Evolutionary conservation across 768 basidiomycete genomes (phyloP).

Genomic region (Holtermannia corniformis): DNA sequence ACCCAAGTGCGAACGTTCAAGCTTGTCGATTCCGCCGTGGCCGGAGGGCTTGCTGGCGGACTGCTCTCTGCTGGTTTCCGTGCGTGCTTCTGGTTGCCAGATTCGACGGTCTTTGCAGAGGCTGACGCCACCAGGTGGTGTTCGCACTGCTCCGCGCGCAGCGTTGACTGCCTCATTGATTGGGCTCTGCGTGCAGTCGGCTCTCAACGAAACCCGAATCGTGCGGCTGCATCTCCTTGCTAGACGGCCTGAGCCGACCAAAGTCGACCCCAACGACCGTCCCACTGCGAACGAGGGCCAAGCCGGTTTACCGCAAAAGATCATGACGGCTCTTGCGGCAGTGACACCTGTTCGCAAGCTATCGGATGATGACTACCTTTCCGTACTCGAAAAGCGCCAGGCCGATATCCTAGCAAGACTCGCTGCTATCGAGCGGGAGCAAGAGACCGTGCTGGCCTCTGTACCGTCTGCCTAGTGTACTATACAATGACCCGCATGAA

Average conservation of each 20-base stretch:
- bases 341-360: constrained; percentile 52
- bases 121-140: constrained; percentile 51
- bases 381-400: constrained; percentile 52
- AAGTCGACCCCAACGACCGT: background rate
- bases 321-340: constrained; percentile 32
- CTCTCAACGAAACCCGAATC: constrained; percentile 60
- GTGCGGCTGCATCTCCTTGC: background rate
- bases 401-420: constrained; percentile 48
- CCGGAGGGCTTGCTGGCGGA: constrained; percentile 62
- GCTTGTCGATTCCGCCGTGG: constrained; percentile 61
- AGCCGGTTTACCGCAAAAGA: constrained; percentile 21
- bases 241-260: background rate
- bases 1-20: constrained; percentile 52
- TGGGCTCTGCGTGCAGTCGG: constrained; percentile 57
- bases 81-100: constrained; percentile 42
- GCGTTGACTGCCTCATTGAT: constrained; percentile 52
- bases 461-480: too few relatives aligned
- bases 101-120: constrained; percentile 3
- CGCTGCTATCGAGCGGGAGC: constrained; percentile 23
- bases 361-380: constrained; percentile 64
- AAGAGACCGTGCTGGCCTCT: constrained; percentile 15
- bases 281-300: background rate
- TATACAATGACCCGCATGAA: too few relatives aligned
- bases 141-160: constrained; percentile 52
- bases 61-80: constrained; percentile 54